A percentile compares a stretch with the other conserved stretches of the same genome.
Evolutionary conservation across 352 stramenopile genomes (phyloP).

Genomic region (Phytophthora pinifolia): DNA sequence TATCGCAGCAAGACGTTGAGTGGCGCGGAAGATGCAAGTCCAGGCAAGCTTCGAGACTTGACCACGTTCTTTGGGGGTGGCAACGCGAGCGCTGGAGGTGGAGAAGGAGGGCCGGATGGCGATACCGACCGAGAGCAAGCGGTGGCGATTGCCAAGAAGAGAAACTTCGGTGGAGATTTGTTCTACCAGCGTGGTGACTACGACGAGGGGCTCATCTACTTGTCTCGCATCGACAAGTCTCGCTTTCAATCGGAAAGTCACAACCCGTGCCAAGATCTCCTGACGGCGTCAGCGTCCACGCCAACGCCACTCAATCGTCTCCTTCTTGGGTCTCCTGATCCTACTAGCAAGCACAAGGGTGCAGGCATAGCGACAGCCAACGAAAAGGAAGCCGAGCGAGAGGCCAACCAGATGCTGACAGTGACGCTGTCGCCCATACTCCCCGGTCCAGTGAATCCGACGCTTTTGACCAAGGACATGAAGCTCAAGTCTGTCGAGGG

Average conservation of each 20-base stretch:
- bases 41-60: slow-evolving; percentile 60
- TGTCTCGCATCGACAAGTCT: slow-evolving; percentile 77
- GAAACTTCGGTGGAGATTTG: slow-evolving; percentile 68
- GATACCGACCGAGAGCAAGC: slow-evolving; percentile 29
- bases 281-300: slow-evolving; percentile 40
- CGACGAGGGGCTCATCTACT: slow-evolving; percentile 85
- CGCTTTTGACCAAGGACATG: slow-evolving; percentile 57
- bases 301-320: slow-evolving; percentile 53
- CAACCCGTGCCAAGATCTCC: slow-evolving; percentile 57
- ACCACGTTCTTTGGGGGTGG: slow-evolving; percentile 50
- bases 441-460: slow-evolving; percentile 18
- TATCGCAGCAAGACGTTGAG: slow-evolving; percentile 48
- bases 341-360: slow-evolving; percentile 24
- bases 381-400: slow-evolving; percentile 23
- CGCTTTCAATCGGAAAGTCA: slow-evolving; percentile 58
- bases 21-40: slow-evolving; percentile 18
- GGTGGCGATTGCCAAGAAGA: slow-evolving; percentile 33
- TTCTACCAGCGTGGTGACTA: slow-evolving; percentile 88
- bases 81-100: slow-evolving; percentile 2
- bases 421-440: slow-evolving; percentile 10
- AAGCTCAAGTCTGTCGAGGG: slow-evolving; percentile 79
- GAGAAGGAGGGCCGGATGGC: slow-evolving; percentile 11
- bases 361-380: background rate
- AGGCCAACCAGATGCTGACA: slow-evolving; percentile 32
- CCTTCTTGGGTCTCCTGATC: slow-evolving; percentile 27